These are phyloP conservation scores for Dianthus caryophyllus DNA, from an alignment of 148 eudicot genomes.

Conservation along the genomic window DNA sequence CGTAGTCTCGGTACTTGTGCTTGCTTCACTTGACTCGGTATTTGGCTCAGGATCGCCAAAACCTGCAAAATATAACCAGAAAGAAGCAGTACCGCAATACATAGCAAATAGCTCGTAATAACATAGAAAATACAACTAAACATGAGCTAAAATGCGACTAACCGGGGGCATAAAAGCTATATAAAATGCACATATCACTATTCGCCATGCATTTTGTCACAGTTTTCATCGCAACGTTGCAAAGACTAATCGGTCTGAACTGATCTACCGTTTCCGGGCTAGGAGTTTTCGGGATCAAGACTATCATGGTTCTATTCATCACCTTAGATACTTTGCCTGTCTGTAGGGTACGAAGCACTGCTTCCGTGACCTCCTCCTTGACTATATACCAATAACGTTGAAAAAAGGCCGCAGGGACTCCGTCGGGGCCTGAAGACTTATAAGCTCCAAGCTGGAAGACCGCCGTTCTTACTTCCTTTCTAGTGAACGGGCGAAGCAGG, in stretches of 20 bases:
- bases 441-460: not conserved
- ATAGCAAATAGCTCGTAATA: too few species aligned
- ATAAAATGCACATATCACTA: too few species aligned
- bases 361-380: not conserved
- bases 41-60: too few species aligned
- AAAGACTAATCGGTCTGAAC: not conserved
- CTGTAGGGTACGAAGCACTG: not conserved
- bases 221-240: not conserved
- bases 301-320: not conserved
- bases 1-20: too few species aligned
- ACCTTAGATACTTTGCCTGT: not conserved
- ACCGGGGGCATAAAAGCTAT: too few species aligned
- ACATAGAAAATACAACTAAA: too few species aligned
- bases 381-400: not conserved
- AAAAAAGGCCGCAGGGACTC: not conserved
- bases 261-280: not conserved
- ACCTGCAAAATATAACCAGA: too few species aligned
- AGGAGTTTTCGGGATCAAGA: not conserved
- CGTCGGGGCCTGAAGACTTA: not conserved
- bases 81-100: too few species aligned
- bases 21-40: too few species aligned
- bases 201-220: not conserved
- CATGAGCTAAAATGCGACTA: too few species aligned
- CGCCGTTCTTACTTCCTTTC: too few species aligned
- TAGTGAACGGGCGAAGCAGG: too few species aligned